Base-by-base conservation (phyloP, 2,329 filamentous ascomycete species). In the Curvularia verruculosa region DNA sequence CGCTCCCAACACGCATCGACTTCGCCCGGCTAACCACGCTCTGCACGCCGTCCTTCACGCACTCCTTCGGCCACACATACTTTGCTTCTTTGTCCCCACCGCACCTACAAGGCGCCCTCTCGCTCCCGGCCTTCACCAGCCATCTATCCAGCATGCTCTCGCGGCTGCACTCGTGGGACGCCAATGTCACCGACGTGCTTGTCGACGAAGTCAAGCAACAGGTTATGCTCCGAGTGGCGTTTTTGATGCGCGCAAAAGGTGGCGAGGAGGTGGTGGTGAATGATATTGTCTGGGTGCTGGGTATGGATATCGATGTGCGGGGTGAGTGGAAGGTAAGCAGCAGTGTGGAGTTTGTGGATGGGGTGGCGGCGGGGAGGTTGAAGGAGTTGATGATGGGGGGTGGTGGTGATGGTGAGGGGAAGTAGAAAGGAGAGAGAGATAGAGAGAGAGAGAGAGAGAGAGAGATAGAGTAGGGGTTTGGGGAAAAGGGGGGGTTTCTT, bases 341-440 rank as follows among this genome's bases (percentile, higher is more conserved):
- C 44, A 66, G 62, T 50, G 63, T 59, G 8, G 74, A 77, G 58
- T 74, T 76, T 52, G 50, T 77, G 34, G 75, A 77, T 61, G 63
- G 55, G 18, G 58, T 54, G 37, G 73, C 73, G 12, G 54, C 54
- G 18, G 49, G 37, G 46, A 63, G 47, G 57, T 49, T 68, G 8
- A 59, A 24, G 34, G 66, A 68, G 34, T 18, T 68, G 21, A 63
- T 72, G 58, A 46, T 37, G 45, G 37, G 21, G 24, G 47, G 13
- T 8, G 36, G 8, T 2, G 6, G n/a, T n/a, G n/a, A n/a, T n/a
- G n/a, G 18, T n/a, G 18, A 9, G 31, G 31, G 31, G 1, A 34
- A 34, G 13, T 34, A 34, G 43, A 4, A 9, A 7, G 9, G 24
- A 24, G 24, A 26, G 5, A 8, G 24, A 26, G n/a, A 26, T 26